A percentile compares a stretch with the other conserved stretches of the same genome.
Conservation (phyloP, 306 rosid genomes). For the Prunus salicina region DNA sequence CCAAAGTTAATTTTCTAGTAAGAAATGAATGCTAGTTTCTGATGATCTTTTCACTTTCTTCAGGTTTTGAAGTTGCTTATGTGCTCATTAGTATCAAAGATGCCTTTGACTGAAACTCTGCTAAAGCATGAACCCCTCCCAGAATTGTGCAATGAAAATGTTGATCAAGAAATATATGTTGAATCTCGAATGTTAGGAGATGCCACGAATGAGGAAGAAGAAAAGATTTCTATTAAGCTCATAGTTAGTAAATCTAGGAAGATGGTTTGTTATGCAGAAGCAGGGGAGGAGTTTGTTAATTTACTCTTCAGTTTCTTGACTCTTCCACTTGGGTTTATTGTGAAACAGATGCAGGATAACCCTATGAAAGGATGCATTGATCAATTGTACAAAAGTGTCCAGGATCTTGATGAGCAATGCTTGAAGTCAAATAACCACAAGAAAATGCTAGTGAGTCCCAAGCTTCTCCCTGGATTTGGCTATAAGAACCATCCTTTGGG, state of each 20-base stretch:
- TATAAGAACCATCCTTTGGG: background rate
- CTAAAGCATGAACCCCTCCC: background rate
- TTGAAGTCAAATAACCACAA: background rate
- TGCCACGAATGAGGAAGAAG: background rate
- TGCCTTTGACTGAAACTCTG: slow-evolving; percentile 7
- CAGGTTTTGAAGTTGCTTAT: slow-evolving; percentile 7
- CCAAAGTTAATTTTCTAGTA: too few species aligned
- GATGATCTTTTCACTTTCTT: background rate
- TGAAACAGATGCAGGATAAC: background rate
- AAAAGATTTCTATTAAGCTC: background rate
- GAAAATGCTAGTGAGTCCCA: slow-evolving; percentile 5
- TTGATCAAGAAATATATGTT: background rate
- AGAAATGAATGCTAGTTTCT: background rate
- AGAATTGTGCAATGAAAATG: background rate
- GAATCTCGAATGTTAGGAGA: background rate
- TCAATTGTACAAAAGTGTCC: slow-evolving; percentile 9
- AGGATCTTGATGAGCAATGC: background rate
- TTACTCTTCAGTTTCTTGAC: slow-evolving; percentile 14
- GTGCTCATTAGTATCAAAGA: slow-evolving; percentile 3
- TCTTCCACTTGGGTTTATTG: slow-evolving; percentile 4
- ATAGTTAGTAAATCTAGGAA: slow-evolving; percentile 12
- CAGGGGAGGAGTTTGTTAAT: slow-evolving; percentile 4
- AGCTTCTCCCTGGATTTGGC: background rate
- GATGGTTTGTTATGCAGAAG: slow-evolving; percentile 18
- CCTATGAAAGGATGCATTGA: background rate